Conservation (phyloP, 139 green algal species). For the Yamagishiella unicocca region DNA sequence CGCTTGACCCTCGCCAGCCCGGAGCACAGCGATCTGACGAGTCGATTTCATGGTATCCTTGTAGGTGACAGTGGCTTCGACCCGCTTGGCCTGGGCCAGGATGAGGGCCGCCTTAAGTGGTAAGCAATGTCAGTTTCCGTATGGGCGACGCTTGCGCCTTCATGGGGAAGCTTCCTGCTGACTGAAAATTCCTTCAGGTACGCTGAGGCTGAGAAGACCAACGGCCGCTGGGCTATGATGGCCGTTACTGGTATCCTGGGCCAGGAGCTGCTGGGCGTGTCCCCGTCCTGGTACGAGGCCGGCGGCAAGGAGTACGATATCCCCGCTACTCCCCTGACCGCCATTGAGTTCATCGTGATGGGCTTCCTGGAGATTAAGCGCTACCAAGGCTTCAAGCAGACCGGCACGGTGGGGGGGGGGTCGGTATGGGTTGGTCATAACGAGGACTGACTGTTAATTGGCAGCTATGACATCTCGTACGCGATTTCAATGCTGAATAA, state of each 20-base stretch:
- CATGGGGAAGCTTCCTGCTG: too few relatives aligned
- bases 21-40: background rate
- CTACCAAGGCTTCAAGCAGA: constrained; percentile 88
- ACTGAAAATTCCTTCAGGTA: too few relatives aligned
- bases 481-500: too few relatives aligned
- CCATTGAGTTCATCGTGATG: constrained; percentile 79
- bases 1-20: too few relatives aligned
- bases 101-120: constrained; percentile 83
- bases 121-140: constrained; percentile 59
- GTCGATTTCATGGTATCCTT: background rate
- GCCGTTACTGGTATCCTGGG: constrained; percentile 86
- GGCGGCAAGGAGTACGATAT: constrained; percentile 74
- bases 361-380: constrained; percentile 89
- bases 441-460: too few relatives aligned
- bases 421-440: too few relatives aligned
- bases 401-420: constrained; percentile 80
- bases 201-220: constrained; percentile 89
- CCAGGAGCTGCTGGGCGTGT: constrained; percentile 73
- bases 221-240: constrained; percentile 92
- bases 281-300: constrained; percentile 73
- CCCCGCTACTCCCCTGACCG: constrained; percentile 68
- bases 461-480: too few relatives aligned
- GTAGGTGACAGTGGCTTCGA: constrained; percentile 73
- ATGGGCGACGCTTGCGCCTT: too few relatives aligned
- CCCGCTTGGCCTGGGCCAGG: constrained; percentile 79